phyloP scores from a whole-genome alignment of 140 eudicot genomes.

The Senecio squalidus region DNA sequence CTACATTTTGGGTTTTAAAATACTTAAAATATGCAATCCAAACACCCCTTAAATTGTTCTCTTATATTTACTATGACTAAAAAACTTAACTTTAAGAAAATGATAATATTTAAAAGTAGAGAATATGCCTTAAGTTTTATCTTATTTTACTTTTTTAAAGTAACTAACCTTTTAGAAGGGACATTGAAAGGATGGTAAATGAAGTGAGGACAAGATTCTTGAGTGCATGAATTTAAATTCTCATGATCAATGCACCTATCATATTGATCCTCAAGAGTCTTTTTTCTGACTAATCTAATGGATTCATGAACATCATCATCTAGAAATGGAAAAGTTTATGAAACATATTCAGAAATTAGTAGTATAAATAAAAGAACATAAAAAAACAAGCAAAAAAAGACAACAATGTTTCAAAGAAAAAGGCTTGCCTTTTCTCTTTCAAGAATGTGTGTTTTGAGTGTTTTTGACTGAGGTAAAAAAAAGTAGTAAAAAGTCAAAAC shows the following conservation, averaged over 20 bases:
- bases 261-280: slow-evolving; percentile 27
- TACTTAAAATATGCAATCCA: too few species aligned
- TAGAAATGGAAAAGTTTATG: slow-evolving; percentile 17
- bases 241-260: slow-evolving; percentile 31
- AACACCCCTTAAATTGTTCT: too few species aligned
- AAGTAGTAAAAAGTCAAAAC: slow-evolving; percentile 7
- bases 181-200: slow-evolving; percentile 24
- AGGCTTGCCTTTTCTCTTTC: slow-evolving; percentile 13
- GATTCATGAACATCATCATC: slow-evolving; percentile 28
- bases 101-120: too few species aligned
- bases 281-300: slow-evolving; percentile 16
- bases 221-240: slow-evolving; percentile 21
- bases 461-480: slow-evolving; percentile 22
- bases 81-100: too few species aligned
- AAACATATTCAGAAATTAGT: slow-evolving; percentile 6
- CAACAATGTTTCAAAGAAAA: slow-evolving; percentile 27
- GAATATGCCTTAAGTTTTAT: too few species aligned
- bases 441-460: slow-evolving; percentile 26
- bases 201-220: slow-evolving; percentile 28
- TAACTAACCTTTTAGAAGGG: slow-evolving; percentile 25
- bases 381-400: slow-evolving; percentile 29
- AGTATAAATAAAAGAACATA: slow-evolving; percentile 21
- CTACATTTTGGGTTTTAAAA: too few species aligned
- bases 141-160: background rate
- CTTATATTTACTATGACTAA: too few species aligned